Base-by-base conservation (phyloP, 148 eudicot genomes). In the Amaranthus cruentus region DNA sequence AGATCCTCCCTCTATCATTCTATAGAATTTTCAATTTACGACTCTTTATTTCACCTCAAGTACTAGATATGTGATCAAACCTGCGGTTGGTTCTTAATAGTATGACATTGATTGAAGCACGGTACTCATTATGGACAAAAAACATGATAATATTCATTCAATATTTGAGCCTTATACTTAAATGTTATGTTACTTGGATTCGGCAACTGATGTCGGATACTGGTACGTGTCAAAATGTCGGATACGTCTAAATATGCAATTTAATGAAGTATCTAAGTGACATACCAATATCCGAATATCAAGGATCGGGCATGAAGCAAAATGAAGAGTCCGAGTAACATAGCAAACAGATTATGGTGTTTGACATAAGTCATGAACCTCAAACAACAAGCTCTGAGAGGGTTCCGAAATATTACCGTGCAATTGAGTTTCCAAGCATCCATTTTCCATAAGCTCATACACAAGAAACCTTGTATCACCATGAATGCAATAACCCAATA, bases 401-500 rank as follows among this genome's bases (percentile, higher is more conserved):
- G 42, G 61, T 11, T 6, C 52, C 9, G 9, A 58, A 60, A 70
- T 52, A 59, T 68, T 88, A 88, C 92, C 92, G 63, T 88, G 92
- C 73, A 88, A 72, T 53, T 81, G 88, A 72, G 80, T 80, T 78
- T 88, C 90, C 53, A 88, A 79, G 73, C 82, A 83, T 76, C 90
- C 87, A 76, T 85, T 86, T 71, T 83, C 85, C 92, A 88, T 88
- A 50, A 87, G 73, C 48, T 88, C 90, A 56, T 85, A 88, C 50
- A 85, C 87, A 66, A 87, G 85, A 74, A 83, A 83, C 66, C 84
- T 80, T 14, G 84, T 62, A 69, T 86, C 85, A 18, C 88, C 87
- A 13, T 85, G 84, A 68, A 88, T 73, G 82, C 92, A 83, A 68
- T 85, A 85, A 62, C 92, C 92, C 66, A 88, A 47, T 62, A 88